Base-by-base conservation (phyloP, 352 stramenopile species). In the Globisporangium lucens region DNA sequence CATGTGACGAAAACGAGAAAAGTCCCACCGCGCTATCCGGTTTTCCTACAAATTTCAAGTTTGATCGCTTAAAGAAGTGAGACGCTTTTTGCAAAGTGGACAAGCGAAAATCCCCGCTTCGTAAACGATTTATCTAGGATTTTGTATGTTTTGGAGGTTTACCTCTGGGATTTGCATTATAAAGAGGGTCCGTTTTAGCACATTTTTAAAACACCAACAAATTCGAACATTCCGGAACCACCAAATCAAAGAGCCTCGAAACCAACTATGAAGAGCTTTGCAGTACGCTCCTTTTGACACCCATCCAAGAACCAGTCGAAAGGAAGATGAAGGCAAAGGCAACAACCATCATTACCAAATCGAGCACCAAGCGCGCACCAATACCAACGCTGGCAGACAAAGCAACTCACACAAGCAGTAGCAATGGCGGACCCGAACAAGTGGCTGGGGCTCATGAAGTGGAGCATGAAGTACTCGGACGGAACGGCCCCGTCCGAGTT, bases 381-480 rank as follows among this genome's bases (percentile, higher is more conserved):
- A 17, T 30, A 27, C 22, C 1, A 7, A 24, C 24, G 24, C 24
- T 24, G 24, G 43, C 3, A 17, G 56, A 22, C 38, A 57, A 4
- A 56, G 10, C 52, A 24, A 33, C 29, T 13, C 61, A 51, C 5
- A 60, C 33, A 67, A 38, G n/a, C 38, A 38, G 46, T 30, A 38
- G 46, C 36, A 38, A 77, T 82, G 75, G 73, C 75, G 68, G 88
- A 96, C 72, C 85, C 81, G 52, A 90, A 86, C 71, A 96, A 96
- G 72, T 96, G 88, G 88, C 82, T 93, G 49, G 88, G 83, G n/a
- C 75, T 96, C 22, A 80, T 96, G 82, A 88, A 87, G 66, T 96
- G 88, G 88, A 94, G 81, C 56, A 94, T 96, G 88, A 88, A 94
- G 73, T 87, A 96, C 69, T 77, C 82, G 69, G 86, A 96, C 67